Conservation (phyloP, 352 stramenopile species). For the Phytophthora foliorum region DNA sequence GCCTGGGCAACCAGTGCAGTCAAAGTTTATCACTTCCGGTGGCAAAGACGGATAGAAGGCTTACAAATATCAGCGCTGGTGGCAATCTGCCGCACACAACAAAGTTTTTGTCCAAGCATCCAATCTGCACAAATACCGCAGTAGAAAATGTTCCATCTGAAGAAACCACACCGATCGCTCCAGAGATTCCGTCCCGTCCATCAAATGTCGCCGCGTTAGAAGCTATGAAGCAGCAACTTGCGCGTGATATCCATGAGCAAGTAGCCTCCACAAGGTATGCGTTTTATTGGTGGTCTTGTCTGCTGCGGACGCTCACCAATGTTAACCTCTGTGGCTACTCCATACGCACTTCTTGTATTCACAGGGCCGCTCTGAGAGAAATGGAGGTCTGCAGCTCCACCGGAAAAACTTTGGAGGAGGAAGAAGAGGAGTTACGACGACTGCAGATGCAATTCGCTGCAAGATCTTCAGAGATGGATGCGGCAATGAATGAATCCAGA, state of each 20-base stretch:
- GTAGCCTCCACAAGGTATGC: conserved; percentile 60
- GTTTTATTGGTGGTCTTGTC: background rate
- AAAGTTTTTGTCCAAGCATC: conserved; percentile 27
- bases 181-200: background rate
- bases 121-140: background rate
- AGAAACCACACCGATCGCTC: background rate
- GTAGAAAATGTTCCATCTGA: background rate
- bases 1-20: conserved; percentile 7
- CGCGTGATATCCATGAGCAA: conserved; percentile 54
- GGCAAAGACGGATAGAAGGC: background rate
- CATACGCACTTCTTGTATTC: background rate
- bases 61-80: background rate
- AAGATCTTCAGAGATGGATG: conserved; percentile 26
- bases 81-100: conserved; percentile 21
- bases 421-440: conserved; percentile 40
- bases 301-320: background rate
- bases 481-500: conserved; percentile 37
- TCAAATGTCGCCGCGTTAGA: conserved; percentile 51
- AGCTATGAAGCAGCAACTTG: conserved; percentile 48
- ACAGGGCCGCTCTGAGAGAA: conserved; percentile 48
- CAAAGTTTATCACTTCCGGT: background rate
- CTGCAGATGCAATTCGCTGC: conserved; percentile 27
- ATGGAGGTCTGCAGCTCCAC: conserved; percentile 41
- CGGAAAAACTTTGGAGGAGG: conserved; percentile 32
- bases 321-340: background rate